These are phyloP conservation scores for Diaporthe vaccinii DNA, from an alignment of 2,329 filamentous ascomycete species.

Conservation along the genomic window DNA sequence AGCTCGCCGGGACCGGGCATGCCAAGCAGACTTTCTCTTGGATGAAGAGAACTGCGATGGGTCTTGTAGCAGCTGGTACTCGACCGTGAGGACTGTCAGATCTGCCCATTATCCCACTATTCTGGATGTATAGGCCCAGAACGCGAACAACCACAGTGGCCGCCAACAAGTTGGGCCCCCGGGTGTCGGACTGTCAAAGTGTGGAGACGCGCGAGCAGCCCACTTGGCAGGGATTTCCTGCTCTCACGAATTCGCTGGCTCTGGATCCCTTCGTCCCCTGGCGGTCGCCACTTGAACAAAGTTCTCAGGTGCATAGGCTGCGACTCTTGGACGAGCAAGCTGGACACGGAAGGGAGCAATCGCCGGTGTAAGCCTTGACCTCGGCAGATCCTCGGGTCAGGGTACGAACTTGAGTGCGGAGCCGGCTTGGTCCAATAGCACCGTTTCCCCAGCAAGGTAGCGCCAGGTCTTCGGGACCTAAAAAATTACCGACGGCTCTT, in stretches of 20 bases:
- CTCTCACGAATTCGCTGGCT: background rate
- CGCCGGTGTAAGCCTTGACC: background rate
- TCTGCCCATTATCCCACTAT: background rate
- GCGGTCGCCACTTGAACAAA: background rate
- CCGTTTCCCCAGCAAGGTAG: background rate
- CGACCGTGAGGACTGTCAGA: no score
- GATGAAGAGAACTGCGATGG: background rate
- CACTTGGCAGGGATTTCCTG: constrained; percentile 5
- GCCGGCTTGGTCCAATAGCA: background rate
- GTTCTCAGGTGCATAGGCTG: background rate
- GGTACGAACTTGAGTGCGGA: background rate
- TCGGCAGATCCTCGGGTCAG: constrained; percentile 14
- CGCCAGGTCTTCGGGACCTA: background rate
- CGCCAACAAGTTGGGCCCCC: background rate
- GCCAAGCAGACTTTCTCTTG: background rate
- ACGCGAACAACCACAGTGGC: background rate
- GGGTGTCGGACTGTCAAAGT: background rate
- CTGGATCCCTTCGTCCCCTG: background rate
- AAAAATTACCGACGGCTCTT: constrained; percentile 21
- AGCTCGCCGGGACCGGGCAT: background rate
- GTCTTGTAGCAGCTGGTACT: background rate
- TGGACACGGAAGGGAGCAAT: background rate
- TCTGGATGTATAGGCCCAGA: background rate
- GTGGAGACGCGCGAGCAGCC: background rate
- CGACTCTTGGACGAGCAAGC: background rate